phyloP scores from a whole-genome alignment of 805 yeast genomes.

The Yarrowia bubula region DNA sequence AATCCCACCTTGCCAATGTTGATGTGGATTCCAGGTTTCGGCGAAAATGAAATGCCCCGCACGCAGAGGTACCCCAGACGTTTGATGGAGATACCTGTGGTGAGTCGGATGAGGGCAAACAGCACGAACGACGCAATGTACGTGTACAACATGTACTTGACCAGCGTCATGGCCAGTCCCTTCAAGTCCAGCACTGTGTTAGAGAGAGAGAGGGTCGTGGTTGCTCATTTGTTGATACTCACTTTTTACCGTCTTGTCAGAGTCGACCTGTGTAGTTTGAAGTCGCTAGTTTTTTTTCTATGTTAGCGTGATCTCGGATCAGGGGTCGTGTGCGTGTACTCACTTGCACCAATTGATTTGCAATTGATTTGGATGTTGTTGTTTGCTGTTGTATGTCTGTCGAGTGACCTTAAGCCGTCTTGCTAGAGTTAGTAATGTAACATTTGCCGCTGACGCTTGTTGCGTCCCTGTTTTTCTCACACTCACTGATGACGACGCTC shows the following conservation, averaged over 20 bases:
- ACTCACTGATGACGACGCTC: background rate
- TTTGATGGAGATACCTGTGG: conserved; percentile 45
- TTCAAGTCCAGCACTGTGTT: conserved; percentile 18
- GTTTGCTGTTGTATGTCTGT: too few relatives aligned
- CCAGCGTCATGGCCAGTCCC: conserved; percentile 14
- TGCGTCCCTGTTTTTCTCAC: too few relatives aligned
- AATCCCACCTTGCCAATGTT: conserved; percentile 41
- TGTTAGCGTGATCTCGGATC: too few relatives aligned
- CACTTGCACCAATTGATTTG: background rate
- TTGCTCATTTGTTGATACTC: background rate
- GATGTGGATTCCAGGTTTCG: conserved; percentile 40
- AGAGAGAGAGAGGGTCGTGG: background rate
- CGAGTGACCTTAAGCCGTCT: background rate
- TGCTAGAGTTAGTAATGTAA: background rate
- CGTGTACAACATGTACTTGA: conserved; percentile 21
- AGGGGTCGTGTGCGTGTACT: background rate
- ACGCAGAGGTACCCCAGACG: conserved; percentile 44
- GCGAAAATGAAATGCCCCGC: conserved; percentile 40
- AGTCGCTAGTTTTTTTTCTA: too few relatives aligned
- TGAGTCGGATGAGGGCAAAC: conserved; percentile 42
- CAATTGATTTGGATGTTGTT: too few relatives aligned
- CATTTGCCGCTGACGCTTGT: too few relatives aligned
- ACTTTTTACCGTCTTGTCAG: background rate
- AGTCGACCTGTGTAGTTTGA: background rate
- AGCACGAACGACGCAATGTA: conserved; percentile 37